Conservation (phyloP, 108 stramenopile genomes). For the Fistulifera pelliculosa region DNA sequence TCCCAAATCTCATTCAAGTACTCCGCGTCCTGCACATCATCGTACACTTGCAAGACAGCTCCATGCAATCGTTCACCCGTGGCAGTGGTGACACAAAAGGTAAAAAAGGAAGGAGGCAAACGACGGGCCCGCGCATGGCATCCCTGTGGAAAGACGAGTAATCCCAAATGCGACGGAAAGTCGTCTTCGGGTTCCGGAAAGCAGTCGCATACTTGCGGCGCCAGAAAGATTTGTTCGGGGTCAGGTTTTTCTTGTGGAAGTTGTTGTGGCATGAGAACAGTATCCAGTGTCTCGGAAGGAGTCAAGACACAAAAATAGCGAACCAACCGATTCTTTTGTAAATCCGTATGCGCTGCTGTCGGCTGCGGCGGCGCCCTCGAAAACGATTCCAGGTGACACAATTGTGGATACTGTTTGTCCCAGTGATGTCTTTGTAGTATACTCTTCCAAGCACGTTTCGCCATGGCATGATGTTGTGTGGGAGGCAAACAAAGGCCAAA, state of each 20-base stretch:
- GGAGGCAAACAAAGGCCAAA: constrained; percentile 35
- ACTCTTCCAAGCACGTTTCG: constrained; percentile 23
- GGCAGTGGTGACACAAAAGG: constrained; percentile 69
- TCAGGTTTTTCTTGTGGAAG: constrained; percentile 9
- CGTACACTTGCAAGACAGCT: constrained; percentile 57
- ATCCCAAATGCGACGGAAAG: constrained; percentile 55
- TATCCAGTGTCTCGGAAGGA: constrained; percentile 20
- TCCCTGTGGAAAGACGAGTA: constrained; percentile 72
- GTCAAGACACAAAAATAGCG: constrained; percentile 59
- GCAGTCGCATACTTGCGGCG: constrained; percentile 49
- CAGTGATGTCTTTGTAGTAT: constrained; percentile 17
- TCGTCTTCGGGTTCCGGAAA: constrained; percentile 48
- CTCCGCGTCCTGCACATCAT: constrained; percentile 34
- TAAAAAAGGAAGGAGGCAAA: constrained; percentile 49
- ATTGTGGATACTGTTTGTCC: not conserved
- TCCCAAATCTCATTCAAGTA: constrained; percentile 11
- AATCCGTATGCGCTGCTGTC: not conserved
- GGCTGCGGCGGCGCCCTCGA: not conserved
- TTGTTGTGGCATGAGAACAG: constrained; percentile 4
- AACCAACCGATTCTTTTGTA: constrained; percentile 31
- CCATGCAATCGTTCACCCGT: constrained; percentile 65
- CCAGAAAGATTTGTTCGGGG: constrained; percentile 42
- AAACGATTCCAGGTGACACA: not conserved
- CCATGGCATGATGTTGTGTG: constrained; percentile 25
- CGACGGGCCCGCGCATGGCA: constrained; percentile 30